phyloP scores from a whole-genome alignment of 2,329 filamentous ascomycete species.

The Meredithiella fracta region DNA sequence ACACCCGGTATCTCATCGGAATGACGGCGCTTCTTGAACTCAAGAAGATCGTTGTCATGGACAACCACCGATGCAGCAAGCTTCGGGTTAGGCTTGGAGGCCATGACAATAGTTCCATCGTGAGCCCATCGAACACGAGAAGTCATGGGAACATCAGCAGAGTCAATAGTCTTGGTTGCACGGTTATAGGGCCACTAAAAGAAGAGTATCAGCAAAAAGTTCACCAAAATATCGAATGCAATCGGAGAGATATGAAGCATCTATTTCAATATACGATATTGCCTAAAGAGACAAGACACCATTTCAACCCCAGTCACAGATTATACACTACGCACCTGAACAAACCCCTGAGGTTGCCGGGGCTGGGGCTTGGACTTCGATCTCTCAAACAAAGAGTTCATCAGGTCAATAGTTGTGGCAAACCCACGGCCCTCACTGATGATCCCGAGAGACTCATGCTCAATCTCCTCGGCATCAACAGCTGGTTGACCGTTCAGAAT shows the following conservation, averaged over 20 bases:
- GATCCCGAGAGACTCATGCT: slow-evolving; percentile 10
- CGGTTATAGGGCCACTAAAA: slow-evolving; percentile 75
- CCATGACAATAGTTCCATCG: slow-evolving; percentile 54
- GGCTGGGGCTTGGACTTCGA: slow-evolving; percentile 40
- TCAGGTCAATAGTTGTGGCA: slow-evolving; percentile 80
- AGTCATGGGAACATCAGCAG: slow-evolving; percentile 7
- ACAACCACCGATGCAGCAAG: neutral
- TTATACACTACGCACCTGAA: slow-evolving; percentile 61
- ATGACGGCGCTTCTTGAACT: slow-evolving; percentile 38
- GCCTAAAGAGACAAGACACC: slow-evolving; percentile 15
- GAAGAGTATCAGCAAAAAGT: slow-evolving; percentile 20
- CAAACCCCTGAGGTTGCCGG: slow-evolving; percentile 47
- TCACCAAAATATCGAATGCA: neutral
- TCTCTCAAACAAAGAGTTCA: slow-evolving; percentile 82
- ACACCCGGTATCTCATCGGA: slow-evolving; percentile 49
- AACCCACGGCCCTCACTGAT: slow-evolving; percentile 47
- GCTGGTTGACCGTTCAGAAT: slow-evolving; percentile 13
- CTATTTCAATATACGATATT: neutral
- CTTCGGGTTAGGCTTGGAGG: slow-evolving; percentile 18
- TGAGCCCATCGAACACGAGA: slow-evolving; percentile 66
- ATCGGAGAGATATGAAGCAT: neutral
- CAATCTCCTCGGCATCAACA: slow-evolving; percentile 6
- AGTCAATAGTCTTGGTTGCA: slow-evolving; percentile 43
- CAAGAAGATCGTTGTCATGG: slow-evolving; percentile 19
- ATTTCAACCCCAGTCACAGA: slow-evolving; percentile 15